phyloP scores from a whole-genome alignment of 2,329 filamentous ascomycete genomes.

The Rhytidhysteron rufulum region DNA sequence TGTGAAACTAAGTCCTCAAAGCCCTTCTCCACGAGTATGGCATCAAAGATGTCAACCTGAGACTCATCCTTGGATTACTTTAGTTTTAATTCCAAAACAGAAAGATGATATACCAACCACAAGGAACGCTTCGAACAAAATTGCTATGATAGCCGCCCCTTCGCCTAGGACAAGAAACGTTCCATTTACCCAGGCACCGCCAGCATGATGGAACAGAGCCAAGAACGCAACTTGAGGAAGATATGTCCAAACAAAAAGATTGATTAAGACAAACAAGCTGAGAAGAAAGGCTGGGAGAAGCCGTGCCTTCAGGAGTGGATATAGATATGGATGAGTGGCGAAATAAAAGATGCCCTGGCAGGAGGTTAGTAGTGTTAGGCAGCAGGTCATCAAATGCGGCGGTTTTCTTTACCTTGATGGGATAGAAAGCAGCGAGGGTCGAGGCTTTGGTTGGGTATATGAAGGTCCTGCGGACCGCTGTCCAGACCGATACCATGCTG shows the following conservation, averaged over 20 bases:
- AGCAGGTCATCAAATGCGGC: too few relatives aligned
- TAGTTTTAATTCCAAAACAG: too few relatives aligned
- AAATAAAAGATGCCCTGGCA: constrained; percentile 77
- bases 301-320: constrained; percentile 73
- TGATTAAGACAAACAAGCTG: constrained; percentile 75
- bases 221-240: constrained; percentile 86
- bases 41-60: constrained; percentile 71
- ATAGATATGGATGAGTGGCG: constrained; percentile 70
- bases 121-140: constrained; percentile 51
- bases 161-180: constrained; percentile 76
- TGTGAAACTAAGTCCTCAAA: constrained; percentile 53
- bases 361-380: not conserved
- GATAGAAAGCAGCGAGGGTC: constrained; percentile 23
- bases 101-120: constrained; percentile 28
- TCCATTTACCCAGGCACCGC: constrained; percentile 84
- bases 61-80: constrained; percentile 65
- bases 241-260: constrained; percentile 85
- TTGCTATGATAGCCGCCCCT: constrained; percentile 57
- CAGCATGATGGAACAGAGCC: constrained; percentile 75
- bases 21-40: constrained; percentile 72
- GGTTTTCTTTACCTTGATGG: constrained; percentile 30
- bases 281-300: constrained; percentile 78
- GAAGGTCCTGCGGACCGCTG: constrained; percentile 21
- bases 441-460: constrained; percentile 25
- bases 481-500: constrained; percentile 6